Evolutionary conservation across 2,329 filamentous ascomycete genomes (phyloP).

Genomic region (Akanthomyces lecanii): DNA sequence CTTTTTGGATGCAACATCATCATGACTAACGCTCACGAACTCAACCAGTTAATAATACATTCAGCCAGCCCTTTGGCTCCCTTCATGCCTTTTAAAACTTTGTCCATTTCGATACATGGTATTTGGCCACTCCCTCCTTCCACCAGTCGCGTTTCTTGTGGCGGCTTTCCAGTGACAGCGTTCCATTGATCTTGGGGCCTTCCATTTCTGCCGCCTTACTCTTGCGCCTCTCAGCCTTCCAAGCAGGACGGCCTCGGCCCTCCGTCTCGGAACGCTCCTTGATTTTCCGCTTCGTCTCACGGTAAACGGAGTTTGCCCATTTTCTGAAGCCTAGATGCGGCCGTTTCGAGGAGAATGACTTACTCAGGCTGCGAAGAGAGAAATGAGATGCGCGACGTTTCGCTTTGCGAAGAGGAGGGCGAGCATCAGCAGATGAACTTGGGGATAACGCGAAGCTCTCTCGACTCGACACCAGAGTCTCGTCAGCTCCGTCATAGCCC

Average conservation of each 20-base stretch:
- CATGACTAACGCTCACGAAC: slow-evolving; percentile 8
- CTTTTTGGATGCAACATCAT: slow-evolving; percentile 1
- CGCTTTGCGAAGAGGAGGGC: slow-evolving; percentile 17
- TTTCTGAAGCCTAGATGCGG: slow-evolving; percentile 27
- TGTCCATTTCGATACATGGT: slow-evolving; percentile 31
- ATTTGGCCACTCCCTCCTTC: slow-evolving; percentile 32
- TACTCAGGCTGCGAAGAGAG: slow-evolving; percentile 27
- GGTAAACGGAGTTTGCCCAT: slow-evolving; percentile 28
- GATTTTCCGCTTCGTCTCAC: slow-evolving; percentile 25
- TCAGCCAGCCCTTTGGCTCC: background rate
- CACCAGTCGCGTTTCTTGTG: slow-evolving; percentile 32
- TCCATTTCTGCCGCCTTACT: slow-evolving; percentile 23
- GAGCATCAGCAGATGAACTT: background rate
- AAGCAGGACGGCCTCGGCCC: slow-evolving; percentile 26
- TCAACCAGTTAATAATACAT: background rate
- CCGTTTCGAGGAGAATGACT: slow-evolving; percentile 25
- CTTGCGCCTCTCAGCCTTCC: slow-evolving; percentile 27
- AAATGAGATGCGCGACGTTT: slow-evolving; percentile 32
- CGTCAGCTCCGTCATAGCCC: slow-evolving; percentile 12
- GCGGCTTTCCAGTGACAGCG: slow-evolving; percentile 12
- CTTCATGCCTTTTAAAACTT: slow-evolving; percentile 22
- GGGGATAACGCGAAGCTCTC: slow-evolving; percentile 9
- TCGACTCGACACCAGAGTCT: slow-evolving; percentile 10
- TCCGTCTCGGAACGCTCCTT: slow-evolving; percentile 26
- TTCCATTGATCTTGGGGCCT: slow-evolving; percentile 26